phyloP scores from a whole-genome alignment of 2,329 filamentous ascomycete genomes.

The Colletotrichum tanaceti region DNA sequence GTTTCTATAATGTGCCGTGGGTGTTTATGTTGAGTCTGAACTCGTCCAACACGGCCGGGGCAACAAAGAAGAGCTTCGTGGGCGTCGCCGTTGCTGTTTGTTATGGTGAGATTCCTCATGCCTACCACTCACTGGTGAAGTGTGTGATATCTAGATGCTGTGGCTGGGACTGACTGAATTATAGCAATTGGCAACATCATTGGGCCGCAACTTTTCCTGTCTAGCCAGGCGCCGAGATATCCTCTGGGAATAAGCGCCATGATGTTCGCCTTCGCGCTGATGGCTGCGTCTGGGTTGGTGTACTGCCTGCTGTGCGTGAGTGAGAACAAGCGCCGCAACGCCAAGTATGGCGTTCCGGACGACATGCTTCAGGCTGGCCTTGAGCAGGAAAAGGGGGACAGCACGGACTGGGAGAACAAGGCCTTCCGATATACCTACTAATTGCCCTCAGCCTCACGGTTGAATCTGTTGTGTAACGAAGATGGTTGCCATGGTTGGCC shows the following conservation, averaged over 20 bases:
- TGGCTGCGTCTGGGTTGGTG: constrained; percentile 41
- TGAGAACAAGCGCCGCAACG: constrained; percentile 44
- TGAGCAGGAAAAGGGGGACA: constrained; percentile 35
- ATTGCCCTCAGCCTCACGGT: not conserved
- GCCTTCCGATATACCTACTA: constrained; percentile 39
- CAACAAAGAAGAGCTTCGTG: constrained; percentile 49
- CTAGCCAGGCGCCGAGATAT: constrained; percentile 46
- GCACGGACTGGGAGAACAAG: constrained; percentile 38
- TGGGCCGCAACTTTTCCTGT: constrained; percentile 47
- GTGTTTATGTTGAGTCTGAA: constrained; percentile 47
- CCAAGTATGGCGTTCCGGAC: constrained; percentile 27
- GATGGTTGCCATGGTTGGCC: not conserved
- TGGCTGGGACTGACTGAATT: not conserved
- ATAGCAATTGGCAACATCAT: constrained; percentile 48
- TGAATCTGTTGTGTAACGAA: not conserved
- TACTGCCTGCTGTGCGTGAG: constrained; percentile 43
- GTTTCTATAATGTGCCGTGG: constrained; percentile 49
- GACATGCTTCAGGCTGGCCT: constrained; percentile 32
- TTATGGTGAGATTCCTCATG: constrained; percentile 37
- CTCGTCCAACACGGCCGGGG: constrained; percentile 47
- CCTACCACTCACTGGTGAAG: constrained; percentile 9
- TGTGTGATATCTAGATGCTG: not conserved
- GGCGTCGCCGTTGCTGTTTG: constrained; percentile 46
- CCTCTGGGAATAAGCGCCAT: constrained; percentile 46
- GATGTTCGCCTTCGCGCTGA: constrained; percentile 46